A percentile compares a stretch with the other conserved stretches of the same genome.
Conservation (phyloP, 441 rosid species). For the Arabidopsis lyrata region DNA sequence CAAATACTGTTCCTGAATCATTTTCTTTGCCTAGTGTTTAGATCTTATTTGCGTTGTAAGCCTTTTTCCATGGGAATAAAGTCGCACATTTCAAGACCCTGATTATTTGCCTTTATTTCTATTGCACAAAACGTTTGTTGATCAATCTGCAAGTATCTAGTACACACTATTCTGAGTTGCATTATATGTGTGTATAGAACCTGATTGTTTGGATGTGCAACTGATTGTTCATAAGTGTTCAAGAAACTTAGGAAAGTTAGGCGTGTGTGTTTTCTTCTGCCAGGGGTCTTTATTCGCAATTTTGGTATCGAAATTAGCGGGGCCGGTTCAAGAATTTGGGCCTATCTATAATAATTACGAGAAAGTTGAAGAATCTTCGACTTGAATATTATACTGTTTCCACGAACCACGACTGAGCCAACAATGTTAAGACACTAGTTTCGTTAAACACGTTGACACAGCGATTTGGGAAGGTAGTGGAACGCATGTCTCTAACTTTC, state of each 20-base stretch:
- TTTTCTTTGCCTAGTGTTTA: conserved; percentile 19
- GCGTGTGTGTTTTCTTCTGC: background rate
- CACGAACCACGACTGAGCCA: conserved; percentile 19
- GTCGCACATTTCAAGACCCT: background rate
- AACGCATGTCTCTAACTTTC: conserved; percentile 37
- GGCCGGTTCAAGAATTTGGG: conserved; percentile 12
- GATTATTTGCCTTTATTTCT: conserved; percentile 14
- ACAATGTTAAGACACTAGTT: background rate
- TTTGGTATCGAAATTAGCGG: background rate
- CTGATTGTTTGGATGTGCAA: conserved; percentile 6
- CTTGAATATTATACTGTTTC: conserved; percentile 12
- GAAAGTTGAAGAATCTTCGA: conserved; percentile 2
- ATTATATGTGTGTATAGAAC: background rate
- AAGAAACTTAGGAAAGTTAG: background rate
- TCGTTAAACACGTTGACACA: conserved; percentile 36
- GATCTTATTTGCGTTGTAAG: conserved; percentile 21
- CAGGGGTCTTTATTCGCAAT: background rate
- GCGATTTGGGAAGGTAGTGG: conserved; percentile 43
- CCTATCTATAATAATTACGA: background rate
- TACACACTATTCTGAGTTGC: background rate
- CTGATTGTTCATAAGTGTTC: conserved; percentile 6
- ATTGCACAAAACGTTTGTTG: conserved; percentile 23
- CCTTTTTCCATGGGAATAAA: conserved; percentile 20
- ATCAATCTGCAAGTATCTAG: background rate
- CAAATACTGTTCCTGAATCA: conserved; percentile 15